A percentile compares a stretch with the other conserved stretches of the same genome.
phyloP scores from a whole-genome alignment of 2,329 filamentous ascomycete genomes.

The Didymella segeticola region DNA sequence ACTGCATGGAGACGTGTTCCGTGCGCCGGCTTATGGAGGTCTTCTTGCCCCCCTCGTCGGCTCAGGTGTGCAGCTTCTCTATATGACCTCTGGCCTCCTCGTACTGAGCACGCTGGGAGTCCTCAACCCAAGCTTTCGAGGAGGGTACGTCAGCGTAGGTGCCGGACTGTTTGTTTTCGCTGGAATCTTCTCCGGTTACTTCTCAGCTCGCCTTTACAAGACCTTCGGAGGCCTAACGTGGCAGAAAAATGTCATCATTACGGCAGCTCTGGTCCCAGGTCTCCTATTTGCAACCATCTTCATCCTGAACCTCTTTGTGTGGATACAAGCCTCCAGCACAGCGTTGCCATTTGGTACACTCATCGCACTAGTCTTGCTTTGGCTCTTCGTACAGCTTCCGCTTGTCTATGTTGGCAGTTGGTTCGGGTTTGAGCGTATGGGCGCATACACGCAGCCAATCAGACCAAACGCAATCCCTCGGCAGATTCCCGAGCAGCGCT shows the following conservation, averaged over 20 bases:
- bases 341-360: constrained; percentile 85
- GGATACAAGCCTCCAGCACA: constrained; percentile 87
- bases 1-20: constrained; percentile 86
- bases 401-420: constrained; percentile 82
- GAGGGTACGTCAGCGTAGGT: constrained; percentile 85
- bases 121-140: constrained; percentile 86
- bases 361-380: constrained; percentile 73
- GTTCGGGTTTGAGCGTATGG: constrained; percentile 72
- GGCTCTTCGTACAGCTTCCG: constrained; percentile 85
- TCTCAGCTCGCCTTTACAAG: constrained; percentile 81
- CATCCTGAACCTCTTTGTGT: constrained; percentile 85
- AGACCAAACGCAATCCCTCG: constrained; percentile 75
- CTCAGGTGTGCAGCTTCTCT: constrained; percentile 84
- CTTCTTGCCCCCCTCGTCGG: constrained; percentile 82
- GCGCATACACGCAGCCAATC: constrained; percentile 80
- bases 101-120: constrained; percentile 76
- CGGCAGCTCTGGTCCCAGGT: constrained; percentile 79
- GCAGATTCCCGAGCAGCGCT: constrained; percentile 75
- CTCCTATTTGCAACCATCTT: constrained; percentile 77
- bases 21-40: constrained; percentile 71
- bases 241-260: constrained; percentile 75
- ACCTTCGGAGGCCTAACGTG: constrained; percentile 80
- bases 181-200: constrained; percentile 85
- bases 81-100: constrained; percentile 78
- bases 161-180: constrained; percentile 84